Evolutionary conservation across 2,329 filamentous ascomycete species (phyloP), one percentile per base, ranked within the genome.

Genomic region (Colletotrichum paranaense): DNA sequence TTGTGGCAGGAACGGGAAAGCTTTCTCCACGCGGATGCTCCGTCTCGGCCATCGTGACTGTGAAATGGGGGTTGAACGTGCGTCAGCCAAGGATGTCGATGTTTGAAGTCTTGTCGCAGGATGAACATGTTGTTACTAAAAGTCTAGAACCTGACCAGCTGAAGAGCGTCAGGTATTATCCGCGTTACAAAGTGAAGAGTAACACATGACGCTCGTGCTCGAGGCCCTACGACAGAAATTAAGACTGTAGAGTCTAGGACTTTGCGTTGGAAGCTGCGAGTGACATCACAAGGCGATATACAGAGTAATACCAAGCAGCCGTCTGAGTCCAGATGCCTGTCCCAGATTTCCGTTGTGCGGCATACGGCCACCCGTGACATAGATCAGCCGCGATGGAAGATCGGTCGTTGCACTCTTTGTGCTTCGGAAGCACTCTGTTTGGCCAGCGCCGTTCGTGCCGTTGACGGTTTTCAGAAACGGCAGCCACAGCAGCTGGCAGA

Each of bases 51-150:
- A 26, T 35, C n/a, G 46, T 55, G n/a, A 38, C 46, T 35, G 22
- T 55, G 46, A 46, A 32, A 35, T 55, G 46, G 62, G 46, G 62
- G 68, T 58, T 62, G n/a, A 52, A 57, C n/a, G 68, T 30, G 72
- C 59, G 62, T 73, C 62, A 64, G 68, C 58, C 68, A 68, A 74
- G 72, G 62, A 58, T 60, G 52, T 55, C 58, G 53, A 68, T 55
- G 72, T 74, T 74, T 72, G 72, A 68, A 49, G 62, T 68, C 26
- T 42, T 42, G 72, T 74, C 72, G 72, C 72, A 74, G 72, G 52
- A 72, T 74, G 68, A 72, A 52, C 68, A 35, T 46, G 53, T 60
- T 42, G 55, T 71, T 57, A 58, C 42, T 62, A 35, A 38, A 46
- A 30, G 9, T 49, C 35, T 56, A 24, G 28, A n/a, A 26, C 42